Evolutionary conservation across 140 eudicot genomes (phyloP).

Genomic region (Anethum foeniculum): DNA sequence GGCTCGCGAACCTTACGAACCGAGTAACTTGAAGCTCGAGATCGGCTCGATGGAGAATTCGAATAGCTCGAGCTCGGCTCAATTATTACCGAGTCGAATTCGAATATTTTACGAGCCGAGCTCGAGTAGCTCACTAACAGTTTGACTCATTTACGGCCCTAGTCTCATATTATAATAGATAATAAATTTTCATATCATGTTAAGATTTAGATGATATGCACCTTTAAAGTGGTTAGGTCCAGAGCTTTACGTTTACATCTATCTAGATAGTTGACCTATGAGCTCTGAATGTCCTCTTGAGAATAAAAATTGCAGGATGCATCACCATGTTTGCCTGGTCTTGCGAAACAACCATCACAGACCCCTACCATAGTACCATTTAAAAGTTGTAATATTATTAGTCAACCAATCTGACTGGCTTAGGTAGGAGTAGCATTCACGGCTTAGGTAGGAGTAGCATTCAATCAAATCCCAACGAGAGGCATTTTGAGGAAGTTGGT

Average conservation of each 20-base stretch:
- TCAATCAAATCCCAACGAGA: not conserved
- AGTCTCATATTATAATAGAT: not conserved
- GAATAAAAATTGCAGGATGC: not conserved
- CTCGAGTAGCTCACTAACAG: too few species aligned
- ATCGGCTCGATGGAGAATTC: too few species aligned
- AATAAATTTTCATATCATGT: not conserved
- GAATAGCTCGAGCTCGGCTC: too few species aligned
- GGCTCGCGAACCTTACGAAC: too few species aligned
- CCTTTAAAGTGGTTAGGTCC: not conserved
- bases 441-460: not conserved
- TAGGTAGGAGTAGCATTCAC: not conserved
- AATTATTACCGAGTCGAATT: too few species aligned
- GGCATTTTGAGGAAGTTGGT: not conserved
- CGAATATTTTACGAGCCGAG: too few species aligned
- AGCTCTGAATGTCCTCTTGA: not conserved
- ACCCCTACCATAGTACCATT: not conserved
- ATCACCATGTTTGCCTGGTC: too few species aligned
- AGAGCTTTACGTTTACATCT: not conserved
- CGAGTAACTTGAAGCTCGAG: too few species aligned
- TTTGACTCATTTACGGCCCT: too few species aligned
- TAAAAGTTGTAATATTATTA: not conserved
- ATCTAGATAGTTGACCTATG: constrained; percentile 3
- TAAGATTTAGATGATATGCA: not conserved
- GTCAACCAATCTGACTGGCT: not conserved
- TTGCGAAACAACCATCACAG: not conserved